Base-by-base conservation (phyloP, 257 asterid species). In the Jasminum sambac region DNA sequence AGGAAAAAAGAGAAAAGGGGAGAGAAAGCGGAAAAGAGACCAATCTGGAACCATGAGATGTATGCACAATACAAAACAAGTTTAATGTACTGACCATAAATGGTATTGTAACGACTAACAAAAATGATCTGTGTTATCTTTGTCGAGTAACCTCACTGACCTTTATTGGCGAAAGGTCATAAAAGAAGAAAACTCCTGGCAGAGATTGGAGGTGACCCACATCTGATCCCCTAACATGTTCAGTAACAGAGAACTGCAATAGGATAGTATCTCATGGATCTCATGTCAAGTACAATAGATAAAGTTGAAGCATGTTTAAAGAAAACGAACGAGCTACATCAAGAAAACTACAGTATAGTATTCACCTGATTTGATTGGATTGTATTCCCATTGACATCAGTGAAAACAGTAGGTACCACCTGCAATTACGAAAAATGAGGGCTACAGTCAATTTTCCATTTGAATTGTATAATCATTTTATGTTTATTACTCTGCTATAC, bases 401-500 rank as follows among this genome's bases (percentile, higher is more conserved):
- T 95, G 88, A 88, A 95, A 17, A 86, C 89, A 58, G 99, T 95
- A 74, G 99, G 96, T 72, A 95, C 98, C 83, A 95, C 99, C 98
- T 95, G 90, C 83, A 84, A 73, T 38, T 72, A 44, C 76, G 55
- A 78, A 58, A 43, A 67, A 77, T 11, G 50, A 38, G 40, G 8
- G 38, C 38, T 48, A 16, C 37, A 8, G 11, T 46, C 59, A 4
- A 38, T 52, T 7, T 50, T 30, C 25, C 23, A 9, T 5, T 57
- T 23, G 11, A 39, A 50, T 11, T 63, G 58, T 48, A n/a, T 48
- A 48, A 38, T 9, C 41, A 0, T 38, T 38, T 5, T 9, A 38
- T 38, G 41, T 9, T 38, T 38, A 38, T 38, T 38, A 38, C 41
- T 38, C 5, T 5, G 41, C 8, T 38, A 38, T 9, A 38, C 41